Percentiles rank a stretch among this genome's conserved stretches.
Evolutionary conservation across 176 grass and related monocot genomes (phyloP).

Genomic region (Tillandsia fasciculata): DNA sequence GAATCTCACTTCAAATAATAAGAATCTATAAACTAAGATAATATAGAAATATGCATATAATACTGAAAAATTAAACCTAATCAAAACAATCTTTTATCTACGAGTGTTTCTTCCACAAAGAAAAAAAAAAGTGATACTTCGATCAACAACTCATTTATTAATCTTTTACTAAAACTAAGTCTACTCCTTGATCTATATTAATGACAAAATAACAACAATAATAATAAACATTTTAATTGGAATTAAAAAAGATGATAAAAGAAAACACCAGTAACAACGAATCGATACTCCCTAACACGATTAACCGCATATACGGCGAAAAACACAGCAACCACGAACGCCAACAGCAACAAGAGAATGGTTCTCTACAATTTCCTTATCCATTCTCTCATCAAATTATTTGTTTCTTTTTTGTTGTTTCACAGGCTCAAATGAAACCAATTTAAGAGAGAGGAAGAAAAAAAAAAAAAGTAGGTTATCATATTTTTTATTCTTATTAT

Average conservation of each 20-base stretch:
- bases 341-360: not conserved
- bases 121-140: no score
- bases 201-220: not conserved
- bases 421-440: no score
- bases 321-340: constrained; percentile 2
- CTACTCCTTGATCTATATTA: not conserved
- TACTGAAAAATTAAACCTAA: no score
- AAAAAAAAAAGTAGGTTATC: no score
- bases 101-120: no score
- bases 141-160: no score
- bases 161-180: not conserved
- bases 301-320: constrained; percentile 3
- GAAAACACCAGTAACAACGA: constrained; percentile 1
- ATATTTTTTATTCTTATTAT: no score
- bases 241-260: constrained; percentile 1
- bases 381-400: not conserved
- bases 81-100: no score
- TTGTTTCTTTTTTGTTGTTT: not conserved
- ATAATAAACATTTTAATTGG: not conserved
- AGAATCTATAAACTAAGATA: no score
- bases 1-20: no score
- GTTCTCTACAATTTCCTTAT: constrained; percentile 20
- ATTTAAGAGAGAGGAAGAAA: no score
- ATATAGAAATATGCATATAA: no score
- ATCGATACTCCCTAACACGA: not conserved